phyloP scores from a whole-genome alignment of 2,329 filamentous ascomycete genomes.

The Aspergillus amoenus region DNA sequence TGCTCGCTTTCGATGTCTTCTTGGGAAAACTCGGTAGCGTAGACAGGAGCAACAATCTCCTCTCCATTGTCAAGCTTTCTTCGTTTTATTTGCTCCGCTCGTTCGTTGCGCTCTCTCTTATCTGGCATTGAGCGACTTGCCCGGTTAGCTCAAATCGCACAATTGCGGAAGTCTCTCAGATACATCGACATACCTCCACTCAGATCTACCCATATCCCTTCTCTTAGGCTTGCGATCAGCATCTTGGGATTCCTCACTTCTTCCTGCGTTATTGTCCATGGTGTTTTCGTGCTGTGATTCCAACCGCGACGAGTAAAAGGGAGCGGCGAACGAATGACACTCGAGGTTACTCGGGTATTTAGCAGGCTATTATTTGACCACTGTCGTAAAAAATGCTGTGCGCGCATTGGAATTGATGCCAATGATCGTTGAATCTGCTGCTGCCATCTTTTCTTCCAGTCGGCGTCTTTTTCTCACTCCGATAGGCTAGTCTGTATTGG shows the following conservation, averaged over 20 bases:
- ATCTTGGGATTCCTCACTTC: conserved; percentile 29
- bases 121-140: conserved; percentile 53
- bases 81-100: conserved; percentile 56
- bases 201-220: conserved; percentile 64
- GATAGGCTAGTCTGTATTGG: background rate
- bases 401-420: conserved; percentile 21
- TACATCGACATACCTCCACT: conserved; percentile 57
- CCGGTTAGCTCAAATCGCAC: conserved; percentile 46
- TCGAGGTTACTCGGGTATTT: background rate
- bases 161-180: background rate
- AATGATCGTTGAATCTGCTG: background rate
- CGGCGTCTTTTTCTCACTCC: conserved; percentile 1
- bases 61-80: conserved; percentile 52
- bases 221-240: conserved; percentile 55
- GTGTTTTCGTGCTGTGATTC: conserved; percentile 6
- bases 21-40: conserved; percentile 61
- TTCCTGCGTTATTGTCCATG: conserved; percentile 37
- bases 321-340: background rate
- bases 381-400: conserved; percentile 21
- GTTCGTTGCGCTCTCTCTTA: conserved; percentile 52
- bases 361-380: conserved; percentile 14
- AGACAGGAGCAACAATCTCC: conserved; percentile 46
- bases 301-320: background rate
- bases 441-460: conserved; percentile 12
- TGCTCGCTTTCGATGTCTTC: conserved; percentile 88